Evolutionary conservation across 148 eudicot species (phyloP), one percentile per base, ranked within the genome.

Genomic region (Camellia sinensis): DNA sequence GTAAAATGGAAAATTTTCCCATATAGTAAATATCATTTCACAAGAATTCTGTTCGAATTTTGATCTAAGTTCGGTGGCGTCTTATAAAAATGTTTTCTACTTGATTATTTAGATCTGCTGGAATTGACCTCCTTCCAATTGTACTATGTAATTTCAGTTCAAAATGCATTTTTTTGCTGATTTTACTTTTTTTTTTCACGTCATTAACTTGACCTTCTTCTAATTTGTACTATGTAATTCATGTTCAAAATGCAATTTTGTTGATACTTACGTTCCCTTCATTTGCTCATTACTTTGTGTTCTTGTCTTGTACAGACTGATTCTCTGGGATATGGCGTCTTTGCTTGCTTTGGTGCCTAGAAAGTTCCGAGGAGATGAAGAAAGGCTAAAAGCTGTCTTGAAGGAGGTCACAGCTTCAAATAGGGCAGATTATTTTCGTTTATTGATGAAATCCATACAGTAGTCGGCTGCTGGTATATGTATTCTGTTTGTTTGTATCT

Each of bases 311-410:
- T 76, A 54, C 87, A 96, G 99, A n/a, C 79, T 96, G 86, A 93
- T 70, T 93, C 99, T 70, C 87, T 96, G n/a, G 88, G 99, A 96
- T 80, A 96, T 96, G 98, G 99, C 98, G 65, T 88, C 97, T 12
- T 84, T 96, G 87, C 92, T 96, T 64, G 99, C 99, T n/a, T n/a
- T 85, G 99, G 99, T 85, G 99, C 99, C 19, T n/a, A n/a, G n/a
- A n/a, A 93, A 96, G 84, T 96, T 75, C 84, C 89, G 99, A 69
- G 99, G 99, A 77, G 99, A 96, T 79, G 98, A 96, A 87, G 99
- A 96, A 84, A 91, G 99, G 84, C 91, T 96, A 72, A 93, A 93
- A 87, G 99, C 98, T 82, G 97, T 96, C 44, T 84, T 96, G 80
- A 96, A 96, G 87, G 99, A 96, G 88, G 99, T 96, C 67, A 87